These are phyloP conservation scores for Phanerodontia chrysosporium DNA, from an alignment of 768 basidiomycete genomes.

Conservation along the genomic window DNA sequence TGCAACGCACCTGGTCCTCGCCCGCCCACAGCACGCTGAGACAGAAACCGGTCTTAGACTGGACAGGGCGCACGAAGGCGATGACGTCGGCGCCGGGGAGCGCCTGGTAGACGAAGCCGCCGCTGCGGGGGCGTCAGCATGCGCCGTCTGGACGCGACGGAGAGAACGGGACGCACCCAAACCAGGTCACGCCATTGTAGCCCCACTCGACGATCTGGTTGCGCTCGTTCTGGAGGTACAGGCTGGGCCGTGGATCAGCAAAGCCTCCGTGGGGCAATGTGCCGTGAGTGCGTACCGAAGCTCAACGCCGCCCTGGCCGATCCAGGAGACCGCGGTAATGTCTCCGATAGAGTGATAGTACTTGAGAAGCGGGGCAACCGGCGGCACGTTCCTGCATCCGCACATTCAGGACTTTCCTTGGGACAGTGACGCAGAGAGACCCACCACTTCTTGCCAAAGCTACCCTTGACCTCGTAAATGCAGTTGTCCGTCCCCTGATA, in stretches of 20 bases:
- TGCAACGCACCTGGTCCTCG: constrained; percentile 4
- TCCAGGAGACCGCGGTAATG: constrained; percentile 2
- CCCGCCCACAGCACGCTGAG: constrained; percentile 5
- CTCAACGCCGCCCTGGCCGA: neutral
- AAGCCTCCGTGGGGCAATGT: neutral
- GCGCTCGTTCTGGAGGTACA: neutral
- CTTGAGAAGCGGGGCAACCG: neutral
- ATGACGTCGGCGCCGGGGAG: constrained; percentile 4
- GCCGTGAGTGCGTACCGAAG: neutral
- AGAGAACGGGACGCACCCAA: neutral
- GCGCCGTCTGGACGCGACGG: neutral
- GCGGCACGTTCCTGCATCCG: neutral
- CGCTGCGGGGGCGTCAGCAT: neutral
- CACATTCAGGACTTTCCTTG: neutral
- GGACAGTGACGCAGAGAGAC: neutral
- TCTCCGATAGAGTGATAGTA: neutral
- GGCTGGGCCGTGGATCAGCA: neutral
- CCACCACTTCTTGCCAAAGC: neutral
- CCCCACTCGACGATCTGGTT: neutral
- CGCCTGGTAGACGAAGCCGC: neutral
- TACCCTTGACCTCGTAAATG: neutral
- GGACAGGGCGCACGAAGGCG: neutral
- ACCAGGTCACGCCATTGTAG: neutral
- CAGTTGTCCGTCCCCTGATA: neutral
- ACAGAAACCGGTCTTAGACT: neutral